Percentiles rank a stretch among this genome's conserved stretches.
phyloP scores from a whole-genome alignment of 2,329 filamentous ascomycete species.

The Leptographium procerum region DNA sequence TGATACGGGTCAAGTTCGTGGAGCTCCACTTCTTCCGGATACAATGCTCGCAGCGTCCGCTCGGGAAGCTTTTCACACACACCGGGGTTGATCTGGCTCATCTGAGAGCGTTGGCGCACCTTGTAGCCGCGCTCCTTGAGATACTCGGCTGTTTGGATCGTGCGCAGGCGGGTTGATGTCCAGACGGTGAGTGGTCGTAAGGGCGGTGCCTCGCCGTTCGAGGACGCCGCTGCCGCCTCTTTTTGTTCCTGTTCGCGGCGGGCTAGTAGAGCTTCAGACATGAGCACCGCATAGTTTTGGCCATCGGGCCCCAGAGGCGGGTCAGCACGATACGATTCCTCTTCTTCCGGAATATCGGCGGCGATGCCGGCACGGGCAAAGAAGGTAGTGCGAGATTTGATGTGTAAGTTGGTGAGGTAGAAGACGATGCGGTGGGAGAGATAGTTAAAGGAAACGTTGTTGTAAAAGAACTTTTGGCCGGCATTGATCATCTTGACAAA shows the following conservation, averaged over 20 bases:
- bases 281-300: slow-evolving; percentile 67
- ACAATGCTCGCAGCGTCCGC: slow-evolving; percentile 64
- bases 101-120: slow-evolving; percentile 83
- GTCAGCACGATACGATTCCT: slow-evolving; percentile 87
- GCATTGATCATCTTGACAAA: slow-evolving; percentile 99
- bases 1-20: slow-evolving; percentile 94
- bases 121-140: slow-evolving; percentile 73
- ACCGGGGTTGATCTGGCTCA: slow-evolving; percentile 94
- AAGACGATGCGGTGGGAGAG: slow-evolving; percentile 96
- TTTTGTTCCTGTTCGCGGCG: slow-evolving; percentile 76
- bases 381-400: slow-evolving; percentile 88
- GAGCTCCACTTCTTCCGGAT: slow-evolving; percentile 83
- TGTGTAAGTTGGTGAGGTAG: slow-evolving; percentile 93
- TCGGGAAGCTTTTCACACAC: slow-evolving; percentile 93
- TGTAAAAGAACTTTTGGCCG: slow-evolving; percentile 83
- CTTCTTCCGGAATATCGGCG: slow-evolving; percentile 72
- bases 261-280: slow-evolving; percentile 71
- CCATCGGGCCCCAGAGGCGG: slow-evolving; percentile 74
- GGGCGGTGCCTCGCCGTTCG: slow-evolving; percentile 48
- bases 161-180: slow-evolving; percentile 86
- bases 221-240: slow-evolving; percentile 56
- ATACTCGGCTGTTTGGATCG: slow-evolving; percentile 77
- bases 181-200: slow-evolving; percentile 69
- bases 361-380: slow-evolving; percentile 84
- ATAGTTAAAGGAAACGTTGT: slow-evolving; percentile 95